phyloP scores from a whole-genome alignment of 2,329 filamentous ascomycete genomes.

The Catunica adiposa region DNA sequence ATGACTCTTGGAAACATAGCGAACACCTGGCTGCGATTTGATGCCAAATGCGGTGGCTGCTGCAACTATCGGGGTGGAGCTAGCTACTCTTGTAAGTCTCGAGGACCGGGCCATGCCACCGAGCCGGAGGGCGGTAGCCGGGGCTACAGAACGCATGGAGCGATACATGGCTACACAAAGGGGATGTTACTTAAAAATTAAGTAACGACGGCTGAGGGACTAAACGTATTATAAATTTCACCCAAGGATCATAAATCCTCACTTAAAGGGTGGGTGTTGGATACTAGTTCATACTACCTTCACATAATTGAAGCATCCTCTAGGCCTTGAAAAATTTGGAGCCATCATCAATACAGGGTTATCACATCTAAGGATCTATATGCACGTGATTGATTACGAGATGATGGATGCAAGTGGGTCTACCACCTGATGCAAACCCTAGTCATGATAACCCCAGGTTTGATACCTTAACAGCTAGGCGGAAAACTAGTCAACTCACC shows the following conservation, averaged over 20 bases:
- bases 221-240: neutral
- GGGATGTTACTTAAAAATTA: neutral
- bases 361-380: too few species aligned
- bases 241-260: too few species aligned
- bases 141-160: conserved; percentile 7
- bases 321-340: too few species aligned
- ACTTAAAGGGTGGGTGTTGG: too few species aligned
- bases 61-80: neutral
- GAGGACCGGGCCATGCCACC: conserved; percentile 4
- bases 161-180: conserved; percentile 8
- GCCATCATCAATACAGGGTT: too few species aligned
- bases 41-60: neutral
- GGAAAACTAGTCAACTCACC: neutral
- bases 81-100: neutral
- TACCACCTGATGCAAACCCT: neutral
- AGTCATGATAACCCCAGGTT: neutral
- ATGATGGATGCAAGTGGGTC: too few species aligned
- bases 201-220: neutral
- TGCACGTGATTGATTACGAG: too few species aligned
- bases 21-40: conserved; percentile 15
- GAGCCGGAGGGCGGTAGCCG: conserved; percentile 1
- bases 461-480: conserved; percentile 13
- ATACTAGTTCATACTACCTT: too few species aligned
- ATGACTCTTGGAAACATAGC: conserved; percentile 27
- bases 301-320: too few species aligned